These are phyloP conservation scores for Phytophthora litchii DNA, from an alignment of 352 stramenopile species.

Conservation along the genomic window DNA sequence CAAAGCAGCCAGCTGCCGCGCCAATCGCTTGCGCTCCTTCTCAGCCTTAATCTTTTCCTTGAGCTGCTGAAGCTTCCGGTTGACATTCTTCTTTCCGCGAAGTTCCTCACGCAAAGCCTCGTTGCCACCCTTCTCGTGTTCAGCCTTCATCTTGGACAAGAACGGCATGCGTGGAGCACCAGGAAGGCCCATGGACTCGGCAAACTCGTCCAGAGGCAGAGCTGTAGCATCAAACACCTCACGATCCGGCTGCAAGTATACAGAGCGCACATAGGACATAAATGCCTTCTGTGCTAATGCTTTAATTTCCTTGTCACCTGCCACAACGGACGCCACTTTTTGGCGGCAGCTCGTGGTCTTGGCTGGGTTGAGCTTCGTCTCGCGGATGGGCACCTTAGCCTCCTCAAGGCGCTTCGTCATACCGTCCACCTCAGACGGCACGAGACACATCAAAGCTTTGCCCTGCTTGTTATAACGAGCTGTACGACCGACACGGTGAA, in stretches of 20 bases:
- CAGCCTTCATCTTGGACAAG: constrained; percentile 79
- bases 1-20: constrained; percentile 65
- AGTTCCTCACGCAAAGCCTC: constrained; percentile 88
- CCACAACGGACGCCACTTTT: constrained; percentile 92
- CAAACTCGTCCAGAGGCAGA: constrained; percentile 94
- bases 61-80: constrained; percentile 96
- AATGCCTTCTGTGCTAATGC: constrained; percentile 97
- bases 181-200: constrained; percentile 93
- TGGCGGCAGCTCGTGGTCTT: constrained; percentile 95
- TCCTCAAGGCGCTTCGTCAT: constrained; percentile 90
- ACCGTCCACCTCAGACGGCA: constrained; percentile 90
- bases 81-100: constrained; percentile 96
- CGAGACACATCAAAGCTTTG: constrained; percentile 92
- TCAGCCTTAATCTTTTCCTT: constrained; percentile 99
- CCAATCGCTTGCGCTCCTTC: constrained; percentile 93
- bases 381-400: constrained; percentile 95
- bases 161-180: constrained; percentile 94
- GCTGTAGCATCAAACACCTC: constrained; percentile 93
- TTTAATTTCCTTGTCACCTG: constrained; percentile 94
- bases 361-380: constrained; percentile 96
- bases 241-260: constrained; percentile 96
- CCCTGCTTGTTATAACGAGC: constrained; percentile 95
- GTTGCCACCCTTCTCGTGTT: constrained; percentile 56
- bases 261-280: constrained; percentile 97
- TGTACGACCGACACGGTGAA: constrained; percentile 97